Evolutionary conservation across 768 basidiomycete genomes (phyloP).

Genomic region (Pleurotus ostreatus): DNA sequence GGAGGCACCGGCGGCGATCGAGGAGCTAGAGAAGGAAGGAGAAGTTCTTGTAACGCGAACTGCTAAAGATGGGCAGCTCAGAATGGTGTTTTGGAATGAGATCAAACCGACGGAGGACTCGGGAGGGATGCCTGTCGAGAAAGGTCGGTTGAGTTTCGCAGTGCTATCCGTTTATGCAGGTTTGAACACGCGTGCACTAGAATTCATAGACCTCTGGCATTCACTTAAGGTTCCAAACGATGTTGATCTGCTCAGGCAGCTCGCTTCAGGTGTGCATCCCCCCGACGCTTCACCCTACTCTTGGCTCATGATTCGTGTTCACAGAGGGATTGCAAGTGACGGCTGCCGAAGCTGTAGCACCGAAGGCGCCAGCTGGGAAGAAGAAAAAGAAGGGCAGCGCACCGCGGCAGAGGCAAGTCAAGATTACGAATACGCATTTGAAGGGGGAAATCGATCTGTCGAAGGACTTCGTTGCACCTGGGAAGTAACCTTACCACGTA

Average conservation of each 20-base stretch:
- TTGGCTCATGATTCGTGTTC: constrained; percentile 1
- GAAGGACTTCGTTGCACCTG: constrained; percentile 54
- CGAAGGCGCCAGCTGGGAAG: constrained; percentile 49
- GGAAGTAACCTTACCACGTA: constrained; percentile 22
- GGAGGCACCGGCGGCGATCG: constrained; percentile 76
- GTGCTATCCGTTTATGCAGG: background rate
- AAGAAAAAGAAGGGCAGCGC: constrained; percentile 81
- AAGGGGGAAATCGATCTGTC: constrained; percentile 84
- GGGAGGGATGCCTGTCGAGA: constrained; percentile 71
- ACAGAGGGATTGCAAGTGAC: constrained; percentile 81
- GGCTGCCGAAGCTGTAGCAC: constrained; percentile 53
- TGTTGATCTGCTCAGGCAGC: constrained; percentile 73
- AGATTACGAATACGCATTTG: constrained; percentile 87
- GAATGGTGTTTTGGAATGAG: constrained; percentile 91
- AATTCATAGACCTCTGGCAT: constrained; percentile 88
- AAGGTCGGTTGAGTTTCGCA: constrained; percentile 46
- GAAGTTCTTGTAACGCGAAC: constrained; percentile 87
- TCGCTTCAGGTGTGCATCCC: constrained; percentile 57
- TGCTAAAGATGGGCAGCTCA: constrained; percentile 74
- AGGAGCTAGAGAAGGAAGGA: constrained; percentile 86
- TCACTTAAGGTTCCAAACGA: constrained; percentile 80
- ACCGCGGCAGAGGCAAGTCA: constrained; percentile 68
- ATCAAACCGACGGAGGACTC: constrained; percentile 71
- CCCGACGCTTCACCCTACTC: background rate
- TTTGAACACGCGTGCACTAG: constrained; percentile 33